Evolutionary conservation across 208 protist species (phyloP).

Genomic region (Jaenimonas drosophilae): DNA sequence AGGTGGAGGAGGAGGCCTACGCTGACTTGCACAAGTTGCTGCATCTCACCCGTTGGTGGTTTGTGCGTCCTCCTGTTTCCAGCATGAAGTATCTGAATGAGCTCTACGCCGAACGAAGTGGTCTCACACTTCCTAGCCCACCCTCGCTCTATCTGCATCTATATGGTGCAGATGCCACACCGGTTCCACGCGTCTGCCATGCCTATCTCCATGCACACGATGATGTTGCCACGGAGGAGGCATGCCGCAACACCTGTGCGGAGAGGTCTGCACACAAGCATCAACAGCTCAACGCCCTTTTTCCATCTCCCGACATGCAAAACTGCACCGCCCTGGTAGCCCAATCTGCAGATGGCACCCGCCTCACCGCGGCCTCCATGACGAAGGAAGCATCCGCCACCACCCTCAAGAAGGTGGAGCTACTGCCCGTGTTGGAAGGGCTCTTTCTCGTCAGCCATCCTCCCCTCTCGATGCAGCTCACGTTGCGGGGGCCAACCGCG

Average conservation of each 20-base stretch:
- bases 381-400: too few species aligned
- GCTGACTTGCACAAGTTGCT: background rate
- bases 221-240: too few species aligned
- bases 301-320: too few species aligned
- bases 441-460: background rate
- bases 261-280: too few species aligned
- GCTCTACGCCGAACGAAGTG: background rate
- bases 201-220: too few species aligned
- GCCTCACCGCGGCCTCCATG: too few species aligned
- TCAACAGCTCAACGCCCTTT: too few species aligned
- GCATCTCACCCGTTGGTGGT: conserved; percentile 1
- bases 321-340: too few species aligned
- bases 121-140: background rate
- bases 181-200: background rate
- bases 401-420: too few species aligned
- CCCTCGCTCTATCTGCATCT: conserved; percentile 3
- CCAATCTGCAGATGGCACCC: too few species aligned
- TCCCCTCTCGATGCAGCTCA: background rate
- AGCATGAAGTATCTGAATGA: conserved; percentile 1
- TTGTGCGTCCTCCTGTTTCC: background rate
- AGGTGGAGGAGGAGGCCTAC: background rate
- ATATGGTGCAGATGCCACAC: background rate
- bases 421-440: conserved; percentile 2
- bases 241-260: too few species aligned
- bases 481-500: too few species aligned